Evolutionary conservation across 495 filamentous ascomycete species (phyloP).

Genomic region (Cercophora newfieldiana): DNA sequence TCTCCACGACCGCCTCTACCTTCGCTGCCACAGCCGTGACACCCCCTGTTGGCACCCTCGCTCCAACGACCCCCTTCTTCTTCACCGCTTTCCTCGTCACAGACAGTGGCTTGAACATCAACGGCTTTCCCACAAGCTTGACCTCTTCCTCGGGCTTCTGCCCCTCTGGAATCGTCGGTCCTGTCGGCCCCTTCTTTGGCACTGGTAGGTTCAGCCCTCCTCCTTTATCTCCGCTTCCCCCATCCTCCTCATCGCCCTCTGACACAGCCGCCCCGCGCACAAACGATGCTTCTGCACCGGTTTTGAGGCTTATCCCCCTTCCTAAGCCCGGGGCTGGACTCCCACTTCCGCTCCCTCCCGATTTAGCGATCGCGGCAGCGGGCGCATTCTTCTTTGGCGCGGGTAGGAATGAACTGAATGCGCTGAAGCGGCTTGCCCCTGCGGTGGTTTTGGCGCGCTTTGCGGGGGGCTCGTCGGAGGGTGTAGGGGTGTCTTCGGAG

Average conservation of each 20-base stretch:
- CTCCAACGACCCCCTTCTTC: conserved; percentile 13
- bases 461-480: conserved; percentile 67
- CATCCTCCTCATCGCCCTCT: conserved; percentile 26
- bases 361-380: not conserved
- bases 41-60: not conserved
- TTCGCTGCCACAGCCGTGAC: conserved; percentile 1
- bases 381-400: conserved; percentile 64
- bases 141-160: conserved; percentile 57
- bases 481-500: conserved; percentile 38
- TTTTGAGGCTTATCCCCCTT: conserved; percentile 70
- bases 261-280: conserved; percentile 46
- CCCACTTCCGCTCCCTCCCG: conserved; percentile 35
- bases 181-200: conserved; percentile 26
- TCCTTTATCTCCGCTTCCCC: conserved; percentile 15
- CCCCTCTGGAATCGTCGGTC: conserved; percentile 45
- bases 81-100: conserved; percentile 59
- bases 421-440: conserved; percentile 57
- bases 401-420: conserved; percentile 85
- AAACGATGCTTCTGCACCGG: conserved; percentile 76
- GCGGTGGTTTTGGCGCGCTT: conserved; percentile 64
- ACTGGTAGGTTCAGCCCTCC: conserved; percentile 31
- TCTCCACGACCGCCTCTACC: not conserved
- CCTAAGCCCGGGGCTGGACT: conserved; percentile 24
- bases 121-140: conserved; percentile 71
- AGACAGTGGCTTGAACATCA: conserved; percentile 87